A percentile compares a stretch with the other conserved stretches of the same genome.
phyloP scores from a whole-genome alignment of 106 monocot species.

The Allium fistulosum region DNA sequence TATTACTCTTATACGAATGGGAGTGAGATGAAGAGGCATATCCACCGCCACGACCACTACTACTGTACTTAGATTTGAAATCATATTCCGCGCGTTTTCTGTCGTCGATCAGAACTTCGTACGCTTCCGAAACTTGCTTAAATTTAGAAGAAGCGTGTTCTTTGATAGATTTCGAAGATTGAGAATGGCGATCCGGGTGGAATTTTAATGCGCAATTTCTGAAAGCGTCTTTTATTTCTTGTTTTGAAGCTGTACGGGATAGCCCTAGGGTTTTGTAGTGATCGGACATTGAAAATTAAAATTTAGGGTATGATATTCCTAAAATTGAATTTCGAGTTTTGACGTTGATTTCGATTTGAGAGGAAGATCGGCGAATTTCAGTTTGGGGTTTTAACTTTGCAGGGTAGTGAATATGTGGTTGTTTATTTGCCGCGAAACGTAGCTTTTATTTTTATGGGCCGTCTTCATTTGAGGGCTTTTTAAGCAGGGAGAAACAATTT shows the following conservation, averaged over 20 bases:
- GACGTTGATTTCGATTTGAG: not conserved
- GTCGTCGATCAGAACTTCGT: slow-evolving; percentile 67
- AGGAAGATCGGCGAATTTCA: not conserved
- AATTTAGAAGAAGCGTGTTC: slow-evolving; percentile 41
- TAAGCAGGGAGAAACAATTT: not conserved
- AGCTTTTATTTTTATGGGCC: too few relatives aligned
- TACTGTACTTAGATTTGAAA: not conserved
- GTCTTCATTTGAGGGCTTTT: not conserved
- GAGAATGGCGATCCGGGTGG: slow-evolving; percentile 76
- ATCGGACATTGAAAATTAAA: slow-evolving; percentile 16
- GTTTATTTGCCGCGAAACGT: not conserved
- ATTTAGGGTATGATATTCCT: not conserved
- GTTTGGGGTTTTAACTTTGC: not conserved
- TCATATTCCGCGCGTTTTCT: slow-evolving; percentile 55
- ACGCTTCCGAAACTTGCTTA: slow-evolving; percentile 65
- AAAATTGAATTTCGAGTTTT: not conserved
- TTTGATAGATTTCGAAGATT: slow-evolving; percentile 29
- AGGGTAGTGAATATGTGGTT: slow-evolving; percentile 4
- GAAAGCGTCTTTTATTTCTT: slow-evolving; percentile 84
- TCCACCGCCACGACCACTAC: not conserved
- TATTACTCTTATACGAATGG: not conserved
- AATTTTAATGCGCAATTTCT: slow-evolving; percentile 58
- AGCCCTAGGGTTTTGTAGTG: slow-evolving; percentile 68
- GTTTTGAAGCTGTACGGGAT: slow-evolving; percentile 41
- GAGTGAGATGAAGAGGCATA: slow-evolving; percentile 10